These are phyloP conservation scores for Epicoccum nigrum DNA, from an alignment of 2,329 filamentous ascomycete species.

Conservation along the genomic window DNA sequence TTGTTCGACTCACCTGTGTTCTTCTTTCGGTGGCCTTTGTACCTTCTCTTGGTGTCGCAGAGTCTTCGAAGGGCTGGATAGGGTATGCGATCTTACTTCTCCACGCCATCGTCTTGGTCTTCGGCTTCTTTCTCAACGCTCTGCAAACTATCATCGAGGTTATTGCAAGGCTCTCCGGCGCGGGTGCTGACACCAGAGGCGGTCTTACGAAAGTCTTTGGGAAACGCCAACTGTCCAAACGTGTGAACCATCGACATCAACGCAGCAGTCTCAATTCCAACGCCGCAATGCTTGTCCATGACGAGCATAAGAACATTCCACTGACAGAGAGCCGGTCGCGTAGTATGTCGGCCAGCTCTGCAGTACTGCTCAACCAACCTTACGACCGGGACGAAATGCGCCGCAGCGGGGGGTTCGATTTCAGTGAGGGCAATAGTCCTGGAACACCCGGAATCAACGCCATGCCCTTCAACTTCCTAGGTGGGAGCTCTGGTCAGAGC, in stretches of 20 bases:
- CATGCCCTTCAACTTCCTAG: slow-evolving; percentile 74
- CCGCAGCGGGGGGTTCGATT: slow-evolving; percentile 61
- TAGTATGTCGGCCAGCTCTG: slow-evolving; percentile 67
- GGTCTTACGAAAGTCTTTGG: slow-evolving; percentile 87
- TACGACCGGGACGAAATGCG: slow-evolving; percentile 50
- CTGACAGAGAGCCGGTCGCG: slow-evolving; percentile 60
- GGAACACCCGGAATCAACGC: slow-evolving; percentile 76
- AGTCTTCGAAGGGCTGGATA: slow-evolving; percentile 89
- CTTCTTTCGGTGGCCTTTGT: slow-evolving; percentile 70
- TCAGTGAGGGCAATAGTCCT: slow-evolving; percentile 59
- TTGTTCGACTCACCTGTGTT: slow-evolving; percentile 72
- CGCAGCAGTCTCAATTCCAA: slow-evolving; percentile 84
- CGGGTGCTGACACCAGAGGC: slow-evolving; percentile 77
- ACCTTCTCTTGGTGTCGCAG: slow-evolving; percentile 77
- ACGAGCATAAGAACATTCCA: slow-evolving; percentile 68
- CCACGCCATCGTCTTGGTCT: slow-evolving; percentile 82
- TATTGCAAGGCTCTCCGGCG: slow-evolving; percentile 78
- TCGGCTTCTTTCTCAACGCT: slow-evolving; percentile 93
- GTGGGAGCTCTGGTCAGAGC: slow-evolving; percentile 52
- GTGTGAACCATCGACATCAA: slow-evolving; percentile 68
- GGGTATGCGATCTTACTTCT: slow-evolving; percentile 89
- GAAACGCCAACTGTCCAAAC: slow-evolving; percentile 83
- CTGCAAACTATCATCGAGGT: slow-evolving; percentile 91
- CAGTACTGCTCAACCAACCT: slow-evolving; percentile 63
- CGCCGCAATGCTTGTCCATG: slow-evolving; percentile 76